Conservation (phyloP, 2,329 filamentous ascomycete species). For the Ophiostoma sp. region DNA sequence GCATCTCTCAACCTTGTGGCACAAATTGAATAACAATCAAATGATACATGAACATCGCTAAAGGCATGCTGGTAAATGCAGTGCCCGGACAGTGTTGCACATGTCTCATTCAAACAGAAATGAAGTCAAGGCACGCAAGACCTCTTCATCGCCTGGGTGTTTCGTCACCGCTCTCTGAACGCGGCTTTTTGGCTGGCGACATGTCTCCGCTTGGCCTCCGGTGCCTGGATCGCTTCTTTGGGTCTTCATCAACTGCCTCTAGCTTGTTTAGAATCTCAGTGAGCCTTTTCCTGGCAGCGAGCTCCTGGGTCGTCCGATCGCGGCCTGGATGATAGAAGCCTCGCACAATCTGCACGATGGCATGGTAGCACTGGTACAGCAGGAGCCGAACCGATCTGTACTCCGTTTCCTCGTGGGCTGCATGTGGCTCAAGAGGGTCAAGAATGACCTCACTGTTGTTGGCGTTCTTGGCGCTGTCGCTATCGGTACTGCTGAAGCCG, state of each 20-base stretch:
- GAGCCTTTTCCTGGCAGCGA: constrained; percentile 48
- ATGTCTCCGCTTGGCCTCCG: constrained; percentile 38
- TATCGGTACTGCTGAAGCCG: constrained; percentile 39
- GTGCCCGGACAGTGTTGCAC: background rate
- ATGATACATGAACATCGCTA: background rate
- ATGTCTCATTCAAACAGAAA: background rate
- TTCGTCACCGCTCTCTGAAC: constrained; percentile 28
- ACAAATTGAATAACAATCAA: background rate
- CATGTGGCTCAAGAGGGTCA: constrained; percentile 15
- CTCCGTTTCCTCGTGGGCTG: constrained; percentile 21
- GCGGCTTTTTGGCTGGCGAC: constrained; percentile 43
- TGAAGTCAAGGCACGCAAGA: background rate
- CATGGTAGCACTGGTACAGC: constrained; percentile 55
- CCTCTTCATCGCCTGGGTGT: background rate
- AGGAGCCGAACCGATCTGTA: constrained; percentile 44
- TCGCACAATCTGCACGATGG: constrained; percentile 46
- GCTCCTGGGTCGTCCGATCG: constrained; percentile 46
- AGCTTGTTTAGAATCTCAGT: constrained; percentile 44
- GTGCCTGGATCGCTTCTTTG: constrained; percentile 33
- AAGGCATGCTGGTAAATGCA: background rate
- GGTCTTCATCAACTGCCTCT: constrained; percentile 31
- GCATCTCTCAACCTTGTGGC: background rate
- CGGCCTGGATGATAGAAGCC: constrained; percentile 50
- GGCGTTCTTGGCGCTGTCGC: background rate
- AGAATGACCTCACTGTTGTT: background rate